Percentiles rank a stretch among this genome's conserved stretches.
phyloP scores from a whole-genome alignment of 345 rosid genomes.

The Durio zibethinus region DNA sequence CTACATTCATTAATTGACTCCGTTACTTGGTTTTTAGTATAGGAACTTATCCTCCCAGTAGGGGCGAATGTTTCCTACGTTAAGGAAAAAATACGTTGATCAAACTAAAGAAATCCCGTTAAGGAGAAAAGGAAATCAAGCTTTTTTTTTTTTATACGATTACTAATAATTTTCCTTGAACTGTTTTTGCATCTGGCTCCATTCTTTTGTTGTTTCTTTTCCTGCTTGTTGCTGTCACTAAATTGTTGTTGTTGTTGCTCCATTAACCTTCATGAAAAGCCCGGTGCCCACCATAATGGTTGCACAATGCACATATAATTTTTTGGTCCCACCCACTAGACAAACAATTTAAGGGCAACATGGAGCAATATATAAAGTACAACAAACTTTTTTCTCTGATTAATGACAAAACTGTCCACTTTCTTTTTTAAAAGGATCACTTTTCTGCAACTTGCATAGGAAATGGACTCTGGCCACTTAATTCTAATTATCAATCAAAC shows the following conservation, averaged over 20 bases:
- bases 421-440: conserved; percentile 21
- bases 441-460: conserved; percentile 40
- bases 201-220: conserved; percentile 15
- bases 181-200: conserved; percentile 18
- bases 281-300: conserved; percentile 31
- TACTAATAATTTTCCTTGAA: background rate
- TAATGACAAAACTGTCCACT: conserved; percentile 38
- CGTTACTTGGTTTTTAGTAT: too few species aligned
- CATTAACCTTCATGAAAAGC: conserved; percentile 20
- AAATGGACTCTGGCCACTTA: conserved; percentile 35
- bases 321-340: conserved; percentile 36
- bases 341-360: conserved; percentile 35
- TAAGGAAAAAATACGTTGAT: too few species aligned
- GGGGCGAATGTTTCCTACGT: too few species aligned
- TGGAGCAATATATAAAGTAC: conserved; percentile 22
- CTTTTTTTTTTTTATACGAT: background rate
- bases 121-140: background rate
- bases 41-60: too few species aligned
- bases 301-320: conserved; percentile 26
- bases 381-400: conserved; percentile 7
- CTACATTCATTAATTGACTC: too few species aligned
- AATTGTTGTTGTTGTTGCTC: conserved; percentile 15
- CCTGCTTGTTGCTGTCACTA: conserved; percentile 23
- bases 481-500: conserved; percentile 23
- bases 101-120: background rate